These are phyloP conservation scores for Coniella vitis DNA, from an alignment of 2,329 filamentous ascomycete genomes.

Conservation along the genomic window DNA sequence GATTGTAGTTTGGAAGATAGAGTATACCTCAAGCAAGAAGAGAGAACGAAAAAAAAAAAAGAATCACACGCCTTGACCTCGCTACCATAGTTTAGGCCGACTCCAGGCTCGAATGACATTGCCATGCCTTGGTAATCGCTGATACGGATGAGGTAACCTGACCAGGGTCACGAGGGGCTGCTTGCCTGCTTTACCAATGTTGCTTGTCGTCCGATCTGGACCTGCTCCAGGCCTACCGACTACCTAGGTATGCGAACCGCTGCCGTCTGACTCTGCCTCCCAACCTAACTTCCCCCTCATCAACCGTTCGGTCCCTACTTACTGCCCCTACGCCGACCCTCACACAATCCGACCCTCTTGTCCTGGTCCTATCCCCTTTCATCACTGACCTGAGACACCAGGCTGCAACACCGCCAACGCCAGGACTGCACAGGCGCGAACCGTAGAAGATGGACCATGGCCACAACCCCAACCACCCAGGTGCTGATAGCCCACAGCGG, in stretches of 20 bases:
- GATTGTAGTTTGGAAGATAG: no score
- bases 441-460: conserved; percentile 2
- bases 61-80: background rate
- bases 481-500: conserved; percentile 74
- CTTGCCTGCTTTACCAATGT: background rate
- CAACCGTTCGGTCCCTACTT: background rate
- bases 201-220: background rate
- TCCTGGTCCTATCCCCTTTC: background rate
- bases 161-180: conserved; percentile 3
- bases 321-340: background rate
- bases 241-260: background rate
- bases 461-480: conserved; percentile 21
- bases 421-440: background rate
- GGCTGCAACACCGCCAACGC: background rate
- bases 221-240: background rate
- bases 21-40: background rate
- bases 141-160: background rate
- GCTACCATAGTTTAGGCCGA: background rate
- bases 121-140: background rate
- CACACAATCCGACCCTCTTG: background rate
- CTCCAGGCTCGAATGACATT: no score
- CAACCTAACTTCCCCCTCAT: background rate
- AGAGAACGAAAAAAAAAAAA: background rate
- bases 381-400: background rate
- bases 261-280: background rate